Evolutionary conservation across 1,139 yeast species (phyloP), one percentile per base, ranked within the genome.

Genomic region (Eremothecium coryli): DNA sequence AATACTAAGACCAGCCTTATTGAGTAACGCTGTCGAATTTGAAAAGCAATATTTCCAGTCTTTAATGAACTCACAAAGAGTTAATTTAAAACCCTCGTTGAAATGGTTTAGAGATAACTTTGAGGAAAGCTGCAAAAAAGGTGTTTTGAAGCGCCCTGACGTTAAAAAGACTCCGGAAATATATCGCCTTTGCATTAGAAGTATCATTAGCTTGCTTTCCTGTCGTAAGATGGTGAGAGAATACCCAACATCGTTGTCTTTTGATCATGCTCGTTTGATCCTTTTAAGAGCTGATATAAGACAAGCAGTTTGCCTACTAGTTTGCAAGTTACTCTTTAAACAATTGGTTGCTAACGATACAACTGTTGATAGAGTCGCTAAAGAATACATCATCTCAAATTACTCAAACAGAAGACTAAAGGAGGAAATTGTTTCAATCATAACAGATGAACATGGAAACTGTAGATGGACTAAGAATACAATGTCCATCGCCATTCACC

Each of bases 391-490:
- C 31, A 49, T 34, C 47, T 48, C 40, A 18, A 43, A 41, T 38
- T 61, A 44, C 31, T 40, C 53, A 4, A 47, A 46, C 11, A 50
- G 56, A 29, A 54, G 50, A 31, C 51, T 71, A 39, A 72, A 71
- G 50, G 64, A 56, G 25, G 93, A 82, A 49, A 72, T 85, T 28
- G 62, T 82, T 42, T 82, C 90, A 18, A 82, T 85, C 36, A 85
- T 84, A 15, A 75, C 86, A 33, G 94, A 84, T 60, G 82, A 80
- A 40, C 80, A 77, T 51, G 95, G 95, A 3, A 82, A 81, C 54
- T 75, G 82, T 42, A 82, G 85, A 62, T 85, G 95, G 95, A 84
- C 95, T 1, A 74, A 84, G 52, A 84, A 85, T 55, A 73, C 84
- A 23, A 71, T 76, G 42, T 68, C 81, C 18, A 72, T 85, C 42